Conservation (phyloP, 345 rosid genomes). For the Hypericum perforatum region DNA sequence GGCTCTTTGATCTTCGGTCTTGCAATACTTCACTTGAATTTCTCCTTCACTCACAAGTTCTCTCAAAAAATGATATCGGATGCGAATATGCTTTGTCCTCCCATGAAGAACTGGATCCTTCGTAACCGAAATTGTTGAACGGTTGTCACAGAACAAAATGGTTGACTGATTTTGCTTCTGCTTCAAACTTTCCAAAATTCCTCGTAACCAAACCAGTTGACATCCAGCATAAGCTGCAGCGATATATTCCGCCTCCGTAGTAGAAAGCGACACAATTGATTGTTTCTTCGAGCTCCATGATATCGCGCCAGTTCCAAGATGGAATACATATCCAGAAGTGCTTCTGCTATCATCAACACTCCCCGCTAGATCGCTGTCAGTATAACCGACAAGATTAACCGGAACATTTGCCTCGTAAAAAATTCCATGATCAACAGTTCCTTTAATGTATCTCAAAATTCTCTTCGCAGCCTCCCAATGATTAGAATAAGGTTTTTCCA, state of each 20-base stretch:
- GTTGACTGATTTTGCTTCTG: neutral
- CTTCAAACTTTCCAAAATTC: neutral
- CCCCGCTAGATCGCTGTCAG: neutral
- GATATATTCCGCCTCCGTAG: neutral
- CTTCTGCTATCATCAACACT: neutral
- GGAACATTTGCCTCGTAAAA: neutral
- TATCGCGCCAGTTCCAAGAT: neutral
- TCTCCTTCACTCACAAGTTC: too few relatives aligned
- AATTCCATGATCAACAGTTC: too few relatives aligned
- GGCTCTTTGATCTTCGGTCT: too few relatives aligned
- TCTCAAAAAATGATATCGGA: too few relatives aligned
- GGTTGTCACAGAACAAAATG: neutral
- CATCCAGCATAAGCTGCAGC: neutral
- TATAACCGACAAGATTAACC: neutral
- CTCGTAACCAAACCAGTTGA: neutral
- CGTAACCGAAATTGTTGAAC: neutral
- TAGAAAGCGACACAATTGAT: neutral
- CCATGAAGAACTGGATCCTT: neutral
- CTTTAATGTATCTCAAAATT: too few relatives aligned
- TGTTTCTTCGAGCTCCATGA: conserved; percentile 2
- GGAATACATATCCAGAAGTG: neutral
- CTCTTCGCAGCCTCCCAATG: neutral
- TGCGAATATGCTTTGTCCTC: neutral
- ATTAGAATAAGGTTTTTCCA: conserved; percentile 5
- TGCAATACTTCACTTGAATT: too few relatives aligned